Evolutionary conservation across 371 early-diverging fungal species (phyloP).

Genomic region (Conidiobolus incongruus): DNA sequence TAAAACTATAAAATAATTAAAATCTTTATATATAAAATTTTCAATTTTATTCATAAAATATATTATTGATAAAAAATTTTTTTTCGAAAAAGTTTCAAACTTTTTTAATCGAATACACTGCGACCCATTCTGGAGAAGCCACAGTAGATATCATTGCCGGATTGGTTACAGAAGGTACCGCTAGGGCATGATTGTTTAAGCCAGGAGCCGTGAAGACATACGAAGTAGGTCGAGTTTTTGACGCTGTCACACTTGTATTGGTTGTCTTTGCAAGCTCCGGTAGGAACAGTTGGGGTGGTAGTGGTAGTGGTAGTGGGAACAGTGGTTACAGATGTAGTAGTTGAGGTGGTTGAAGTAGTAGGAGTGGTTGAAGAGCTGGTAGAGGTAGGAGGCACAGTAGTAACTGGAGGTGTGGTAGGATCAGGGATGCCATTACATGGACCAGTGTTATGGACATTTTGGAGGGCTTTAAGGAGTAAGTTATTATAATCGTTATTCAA

Average conservation of each 20-base stretch:
- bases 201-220: neutral
- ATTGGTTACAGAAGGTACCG: neutral
- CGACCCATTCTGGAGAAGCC: too few relatives aligned
- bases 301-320: neutral
- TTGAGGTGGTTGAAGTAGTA: neutral
- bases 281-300: neutral
- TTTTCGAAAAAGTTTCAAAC: too few relatives aligned
- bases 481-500: constrained; percentile 9
- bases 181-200: neutral
- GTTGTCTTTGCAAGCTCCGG: neutral
- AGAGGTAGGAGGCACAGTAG: neutral
- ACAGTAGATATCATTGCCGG: neutral
- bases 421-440: neutral
- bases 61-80: too few relatives aligned
- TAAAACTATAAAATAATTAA: too few relatives aligned
- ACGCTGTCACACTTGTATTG: neutral
- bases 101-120: too few relatives aligned
- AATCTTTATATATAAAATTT: too few relatives aligned
- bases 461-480: neutral
- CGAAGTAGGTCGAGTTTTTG: neutral
- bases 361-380: neutral
- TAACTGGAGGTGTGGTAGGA: neutral
- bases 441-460: neutral
- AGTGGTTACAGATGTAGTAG: neutral
- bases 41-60: too few relatives aligned